Conservation (phyloP, 2,329 filamentous ascomycete genomes). For the Colletotrichum sp. region DNA sequence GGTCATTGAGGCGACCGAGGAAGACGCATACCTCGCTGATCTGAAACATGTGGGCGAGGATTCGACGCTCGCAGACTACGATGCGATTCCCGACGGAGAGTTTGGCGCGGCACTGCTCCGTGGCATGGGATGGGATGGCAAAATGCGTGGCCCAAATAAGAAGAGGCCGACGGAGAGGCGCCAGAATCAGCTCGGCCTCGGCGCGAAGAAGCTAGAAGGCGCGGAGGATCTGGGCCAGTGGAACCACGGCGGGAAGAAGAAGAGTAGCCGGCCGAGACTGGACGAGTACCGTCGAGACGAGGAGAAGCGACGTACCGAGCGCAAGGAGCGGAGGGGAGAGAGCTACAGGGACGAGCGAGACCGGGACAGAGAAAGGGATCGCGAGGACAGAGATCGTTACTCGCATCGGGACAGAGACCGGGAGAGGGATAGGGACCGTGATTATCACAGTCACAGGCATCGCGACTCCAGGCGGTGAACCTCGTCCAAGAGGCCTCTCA, state of each 20-base stretch:
- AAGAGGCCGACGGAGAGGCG: slow-evolving; percentile 73
- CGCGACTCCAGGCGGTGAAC: slow-evolving; percentile 18
- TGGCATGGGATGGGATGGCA: slow-evolving; percentile 93
- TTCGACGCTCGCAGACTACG: slow-evolving; percentile 83
- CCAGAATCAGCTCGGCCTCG: slow-evolving; percentile 84
- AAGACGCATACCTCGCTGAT: slow-evolving; percentile 73
- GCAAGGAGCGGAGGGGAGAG: slow-evolving; percentile 34
- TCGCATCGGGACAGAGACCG: slow-evolving; percentile 40
- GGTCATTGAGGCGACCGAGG: slow-evolving; percentile 63
- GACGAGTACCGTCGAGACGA: slow-evolving; percentile 49
- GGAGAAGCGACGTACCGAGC: slow-evolving; percentile 41
- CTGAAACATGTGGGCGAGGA: slow-evolving; percentile 74
- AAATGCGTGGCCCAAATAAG: slow-evolving; percentile 53
- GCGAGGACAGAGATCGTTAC: slow-evolving; percentile 29
- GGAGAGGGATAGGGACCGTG: slow-evolving; percentile 15
- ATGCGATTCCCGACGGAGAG: slow-evolving; percentile 88
- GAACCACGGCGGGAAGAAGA: slow-evolving; percentile 69
- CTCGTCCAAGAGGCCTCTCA: not conserved
- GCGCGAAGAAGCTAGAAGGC: slow-evolving; percentile 80
- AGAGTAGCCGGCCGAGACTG: slow-evolving; percentile 47
- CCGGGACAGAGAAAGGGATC: slow-evolving; percentile 36
- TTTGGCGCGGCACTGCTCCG: slow-evolving; percentile 90
- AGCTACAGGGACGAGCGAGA: slow-evolving; percentile 46
- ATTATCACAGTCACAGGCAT: slow-evolving; percentile 10
- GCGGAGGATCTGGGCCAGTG: slow-evolving; percentile 79